phyloP scores from a whole-genome alignment of 495 filamentous ascomycete genomes.

The Neurospora sp. region DNA sequence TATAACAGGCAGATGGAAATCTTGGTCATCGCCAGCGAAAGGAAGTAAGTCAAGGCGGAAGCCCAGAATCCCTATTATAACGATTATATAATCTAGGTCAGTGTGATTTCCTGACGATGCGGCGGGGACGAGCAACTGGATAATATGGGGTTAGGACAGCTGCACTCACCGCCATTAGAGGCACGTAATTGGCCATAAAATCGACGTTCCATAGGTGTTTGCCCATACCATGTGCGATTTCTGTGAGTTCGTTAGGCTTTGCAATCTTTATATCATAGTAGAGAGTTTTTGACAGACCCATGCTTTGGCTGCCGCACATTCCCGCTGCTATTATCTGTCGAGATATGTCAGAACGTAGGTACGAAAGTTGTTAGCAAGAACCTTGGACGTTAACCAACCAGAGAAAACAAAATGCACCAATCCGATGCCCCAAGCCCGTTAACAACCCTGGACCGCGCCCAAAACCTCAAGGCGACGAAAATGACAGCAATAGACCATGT shows the following conservation, averaged over 20 bases:
- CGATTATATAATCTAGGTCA: background rate
- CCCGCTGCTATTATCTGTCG: slow-evolving; percentile 6
- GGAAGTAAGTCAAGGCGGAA: slow-evolving; percentile 10
- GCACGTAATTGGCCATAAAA: background rate
- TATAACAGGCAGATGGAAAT: slow-evolving; percentile 20
- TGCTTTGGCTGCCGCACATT: background rate
- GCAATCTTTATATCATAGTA: background rate
- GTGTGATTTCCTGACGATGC: background rate
- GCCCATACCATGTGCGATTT: slow-evolving; percentile 12
- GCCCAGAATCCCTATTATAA: slow-evolving; percentile 13
- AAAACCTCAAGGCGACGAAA: slow-evolving; percentile 14
- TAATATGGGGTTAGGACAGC: background rate
- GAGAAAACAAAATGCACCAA: slow-evolving; percentile 9
- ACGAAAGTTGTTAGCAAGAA: background rate
- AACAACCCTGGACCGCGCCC: slow-evolving; percentile 12
- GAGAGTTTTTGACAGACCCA: slow-evolving; percentile 2
- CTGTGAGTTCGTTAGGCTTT: slow-evolving; percentile 1
- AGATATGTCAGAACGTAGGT: background rate
- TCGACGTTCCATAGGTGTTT: slow-evolving; percentile 14
- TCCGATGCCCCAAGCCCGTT: slow-evolving; percentile 9
- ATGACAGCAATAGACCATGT: slow-evolving; percentile 12
- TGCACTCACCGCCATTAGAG: slow-evolving; percentile 8
- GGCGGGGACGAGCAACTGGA: background rate
- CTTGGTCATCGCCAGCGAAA: slow-evolving; percentile 15
- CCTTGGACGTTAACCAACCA: slow-evolving; percentile 3